phyloP scores from a whole-genome alignment of 495 filamentous ascomycete species.

The Aspergillus carlsbadensis region DNA sequence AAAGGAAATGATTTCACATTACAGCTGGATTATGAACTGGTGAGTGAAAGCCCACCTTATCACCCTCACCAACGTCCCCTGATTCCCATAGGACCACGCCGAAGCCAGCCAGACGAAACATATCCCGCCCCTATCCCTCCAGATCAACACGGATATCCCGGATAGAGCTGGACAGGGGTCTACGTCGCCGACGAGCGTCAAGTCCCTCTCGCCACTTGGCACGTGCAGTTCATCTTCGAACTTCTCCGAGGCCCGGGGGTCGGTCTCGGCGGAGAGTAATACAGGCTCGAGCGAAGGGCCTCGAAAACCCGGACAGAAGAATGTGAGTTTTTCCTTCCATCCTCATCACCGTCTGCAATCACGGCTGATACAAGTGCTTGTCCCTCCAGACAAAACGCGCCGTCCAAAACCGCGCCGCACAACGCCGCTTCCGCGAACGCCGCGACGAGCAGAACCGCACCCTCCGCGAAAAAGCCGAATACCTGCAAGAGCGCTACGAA shows the following conservation, averaged over 20 bases:
- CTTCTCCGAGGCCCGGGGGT: not conserved
- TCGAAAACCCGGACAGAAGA: not conserved
- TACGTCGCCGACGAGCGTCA: not conserved
- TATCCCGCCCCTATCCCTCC: not conserved
- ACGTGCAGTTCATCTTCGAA: too few relatives aligned
- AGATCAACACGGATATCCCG: not conserved
- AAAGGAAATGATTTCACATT: not conserved
- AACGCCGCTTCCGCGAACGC: constrained; percentile 11
- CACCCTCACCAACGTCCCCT: too few relatives aligned
- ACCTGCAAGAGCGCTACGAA: constrained; percentile 4
- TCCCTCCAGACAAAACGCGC: not conserved
- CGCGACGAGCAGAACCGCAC: constrained; percentile 1
- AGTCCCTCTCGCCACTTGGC: not conserved
- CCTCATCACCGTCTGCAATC: not conserved
- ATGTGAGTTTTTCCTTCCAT: not conserved
- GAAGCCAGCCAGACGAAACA: not conserved
- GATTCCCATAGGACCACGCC: not conserved
- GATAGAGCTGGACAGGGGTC: not conserved
- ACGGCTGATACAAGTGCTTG: not conserved
- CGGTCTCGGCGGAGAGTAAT: not conserved
- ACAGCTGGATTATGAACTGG: not conserved
- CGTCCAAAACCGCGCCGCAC: constrained; percentile 9
- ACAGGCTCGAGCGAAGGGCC: not conserved
- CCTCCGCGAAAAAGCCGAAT: not conserved
- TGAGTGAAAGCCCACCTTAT: not conserved